A percentile compares a stretch with the other conserved stretches of the same genome.
phyloP scores from a whole-genome alignment of 192 early-diverging fungal species.

The Entomortierella beljakovae region DNA sequence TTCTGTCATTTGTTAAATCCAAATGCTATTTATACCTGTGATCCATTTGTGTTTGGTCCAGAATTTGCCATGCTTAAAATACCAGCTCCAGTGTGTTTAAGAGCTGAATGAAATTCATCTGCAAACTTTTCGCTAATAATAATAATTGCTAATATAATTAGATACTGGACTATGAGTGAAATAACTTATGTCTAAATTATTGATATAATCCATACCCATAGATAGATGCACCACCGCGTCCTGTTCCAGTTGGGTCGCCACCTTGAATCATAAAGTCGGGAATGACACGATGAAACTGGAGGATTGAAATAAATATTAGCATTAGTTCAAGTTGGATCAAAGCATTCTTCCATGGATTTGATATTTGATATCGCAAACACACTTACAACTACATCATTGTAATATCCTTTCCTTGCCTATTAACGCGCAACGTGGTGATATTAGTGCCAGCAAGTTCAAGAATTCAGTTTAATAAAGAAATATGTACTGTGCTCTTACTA shows the following conservation, averaged over 20 bases:
- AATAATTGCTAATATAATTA: neutral
- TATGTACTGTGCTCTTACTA: conserved; percentile 53
- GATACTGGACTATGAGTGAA: neutral
- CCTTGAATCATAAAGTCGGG: conserved; percentile 98
- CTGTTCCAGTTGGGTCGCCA: conserved; percentile 96
- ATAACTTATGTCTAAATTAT: neutral
- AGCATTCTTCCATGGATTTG: no score
- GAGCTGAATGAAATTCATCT: conserved; percentile 82
- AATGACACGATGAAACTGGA: conserved; percentile 84
- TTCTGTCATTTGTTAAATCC: no score
- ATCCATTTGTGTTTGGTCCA: conserved; percentile 74
- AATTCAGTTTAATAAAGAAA: no score
- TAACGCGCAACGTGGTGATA: neutral
- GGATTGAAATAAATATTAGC: neutral
- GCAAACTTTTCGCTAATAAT: conserved; percentile 77
- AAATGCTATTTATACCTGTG: conserved; percentile 54
- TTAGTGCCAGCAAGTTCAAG: conserved; percentile 5
- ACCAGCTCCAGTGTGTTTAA: conserved; percentile 90
- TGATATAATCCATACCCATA: conserved; percentile 71
- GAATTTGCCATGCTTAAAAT: conserved; percentile 93
- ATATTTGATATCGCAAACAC: no score
- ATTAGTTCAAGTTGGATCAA: neutral
- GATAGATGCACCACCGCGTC: conserved; percentile 86
- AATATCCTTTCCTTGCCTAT: conserved; percentile 86
- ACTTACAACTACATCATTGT: conserved; percentile 79